Evolutionary conservation across 352 stramenopile species (phyloP).

Genomic region (Hyaloperonospora arabidopsidis): DNA sequence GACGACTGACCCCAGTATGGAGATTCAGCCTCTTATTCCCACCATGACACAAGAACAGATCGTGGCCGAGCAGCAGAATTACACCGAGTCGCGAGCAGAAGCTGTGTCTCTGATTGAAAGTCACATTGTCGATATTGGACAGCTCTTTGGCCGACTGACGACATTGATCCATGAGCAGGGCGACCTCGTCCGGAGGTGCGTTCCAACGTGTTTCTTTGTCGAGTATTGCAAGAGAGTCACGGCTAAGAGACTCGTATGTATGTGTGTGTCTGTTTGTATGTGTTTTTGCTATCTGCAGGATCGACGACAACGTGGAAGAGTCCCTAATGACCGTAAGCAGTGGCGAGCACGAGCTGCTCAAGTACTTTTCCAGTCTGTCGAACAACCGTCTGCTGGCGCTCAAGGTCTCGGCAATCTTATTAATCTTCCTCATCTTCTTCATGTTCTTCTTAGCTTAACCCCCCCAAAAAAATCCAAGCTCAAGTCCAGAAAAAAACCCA

Average conservation of each 20-base stretch:
- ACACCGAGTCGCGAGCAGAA: conserved; percentile 62
- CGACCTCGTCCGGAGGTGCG: conserved; percentile 74
- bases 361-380: conserved; percentile 78
- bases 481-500: neutral
- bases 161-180: conserved; percentile 78
- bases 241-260: too few relatives aligned
- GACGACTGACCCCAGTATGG: conserved; percentile 28
- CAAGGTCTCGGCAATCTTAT: conserved; percentile 83
- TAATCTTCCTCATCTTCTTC: conserved; percentile 85
- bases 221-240: too few relatives aligned
- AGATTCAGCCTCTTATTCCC: conserved; percentile 65
- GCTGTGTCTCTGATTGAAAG: conserved; percentile 81
- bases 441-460: conserved; percentile 83
- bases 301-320: conserved; percentile 82
- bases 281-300: conserved; percentile 34
- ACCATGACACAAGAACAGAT: conserved; percentile 71
- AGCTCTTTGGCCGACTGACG: conserved; percentile 74
- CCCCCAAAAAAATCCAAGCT: too few relatives aligned
- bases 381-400: conserved; percentile 83
- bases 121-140: conserved; percentile 80
- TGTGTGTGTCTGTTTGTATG: conserved; percentile 9
- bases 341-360: conserved; percentile 75
- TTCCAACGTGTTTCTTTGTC: neutral
- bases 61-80: conserved; percentile 69
- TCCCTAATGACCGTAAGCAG: conserved; percentile 64